Evolutionary conservation across 345 rosid genomes (phyloP), one percentile per base, ranked within the genome.

Genomic region (Noccaea caerulescens): DNA sequence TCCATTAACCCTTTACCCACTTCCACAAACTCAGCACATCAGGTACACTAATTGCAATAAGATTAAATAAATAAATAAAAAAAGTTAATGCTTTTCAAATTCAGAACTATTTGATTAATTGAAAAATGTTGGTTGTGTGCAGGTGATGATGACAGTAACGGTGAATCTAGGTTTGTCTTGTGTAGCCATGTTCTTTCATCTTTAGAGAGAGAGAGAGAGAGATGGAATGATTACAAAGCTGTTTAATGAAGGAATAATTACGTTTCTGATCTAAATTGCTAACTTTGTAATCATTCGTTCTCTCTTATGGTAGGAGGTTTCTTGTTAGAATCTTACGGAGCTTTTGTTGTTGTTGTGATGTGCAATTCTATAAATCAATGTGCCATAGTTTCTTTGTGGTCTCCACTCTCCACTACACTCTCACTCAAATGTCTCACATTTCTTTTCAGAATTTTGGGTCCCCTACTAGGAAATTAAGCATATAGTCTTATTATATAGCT

Each of bases 1-100:
- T 87, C 96, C 42, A 89, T 91, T 42, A 76, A 83, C 45, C 97
- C 97, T 50, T 41, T 89, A 69, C 84, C 93, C 11, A 72, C 90
- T 34, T 88, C 96, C 44, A 59, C 80, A 8, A 77, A 72, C 16
- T 64, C 68, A 63, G 77, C 77, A 27, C 73, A 52, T 53, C 53
- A 72, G 80, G 80, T 77, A 73, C 51, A 27, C 32, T 42, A 36
- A 52, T 47, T 39, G 16, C 23, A 54, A 33, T 39, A 4, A 27
- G 10, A 30, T 38, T 27, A 27, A 4, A 34, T 18, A 16, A 58
- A 8, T 38, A 1, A 49, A n/a, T 20, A 20, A 59, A 59, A 59
- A 59, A 33, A 2, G 2, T 58, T 33, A 16, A 0, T 32, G 9
- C 5, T 58, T 58, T 58, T 20, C 6, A 51, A 10, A 20, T 50